Evolutionary conservation across 148 eudicot genomes (phyloP).

Genomic region (Heliosperma pusillum): DNA sequence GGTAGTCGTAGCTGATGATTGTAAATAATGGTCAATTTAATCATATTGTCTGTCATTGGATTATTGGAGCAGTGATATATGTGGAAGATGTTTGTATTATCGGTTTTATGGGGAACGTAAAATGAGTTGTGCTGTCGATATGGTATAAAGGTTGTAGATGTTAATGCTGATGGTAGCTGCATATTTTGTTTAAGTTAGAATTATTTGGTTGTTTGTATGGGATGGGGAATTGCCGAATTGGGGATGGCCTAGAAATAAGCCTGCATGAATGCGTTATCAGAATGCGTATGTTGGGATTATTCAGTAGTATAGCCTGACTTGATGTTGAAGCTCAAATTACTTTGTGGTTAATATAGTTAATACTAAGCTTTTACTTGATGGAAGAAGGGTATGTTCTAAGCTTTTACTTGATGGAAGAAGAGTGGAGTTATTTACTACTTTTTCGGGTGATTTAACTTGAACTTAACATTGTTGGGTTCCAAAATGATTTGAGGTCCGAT

Average conservation of each 20-base stretch:
- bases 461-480: too few species aligned
- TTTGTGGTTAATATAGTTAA: background rate
- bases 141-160: background rate
- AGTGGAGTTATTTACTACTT: too few species aligned
- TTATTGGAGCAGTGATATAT: slow-evolving; percentile 9
- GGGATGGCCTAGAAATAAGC: slow-evolving; percentile 4
- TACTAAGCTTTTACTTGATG: too few species aligned
- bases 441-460: too few species aligned
- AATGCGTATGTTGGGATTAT: background rate
- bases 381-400: too few species aligned
- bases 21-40: too few species aligned
- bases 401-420: too few species aligned
- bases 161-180: background rate
- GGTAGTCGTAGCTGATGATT: too few species aligned
- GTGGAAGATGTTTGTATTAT: background rate
- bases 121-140: background rate
- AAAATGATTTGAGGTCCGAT: too few species aligned
- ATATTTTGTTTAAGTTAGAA: background rate
- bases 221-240: too few species aligned
- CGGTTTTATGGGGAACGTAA: background rate
- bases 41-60: slow-evolving; percentile 21
- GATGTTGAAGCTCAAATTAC: slow-evolving; percentile 2
- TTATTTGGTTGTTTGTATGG: background rate
- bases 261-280: background rate
- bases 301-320: slow-evolving; percentile 12